Evolutionary conservation across 805 yeast species (phyloP).

Genomic region (Schwanniomyces vanrijiae): DNA sequence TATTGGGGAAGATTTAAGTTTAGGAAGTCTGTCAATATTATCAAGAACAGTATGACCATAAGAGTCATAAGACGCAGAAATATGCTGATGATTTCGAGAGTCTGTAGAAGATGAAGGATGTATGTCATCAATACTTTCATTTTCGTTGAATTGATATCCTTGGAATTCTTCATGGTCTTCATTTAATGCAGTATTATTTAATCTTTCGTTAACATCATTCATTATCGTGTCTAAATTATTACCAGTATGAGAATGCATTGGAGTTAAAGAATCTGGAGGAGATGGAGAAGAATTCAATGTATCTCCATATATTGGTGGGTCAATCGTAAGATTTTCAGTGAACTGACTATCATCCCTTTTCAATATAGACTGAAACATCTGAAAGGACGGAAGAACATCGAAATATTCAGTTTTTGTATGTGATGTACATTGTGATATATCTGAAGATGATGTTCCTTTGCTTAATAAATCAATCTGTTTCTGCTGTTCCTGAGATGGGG

Average conservation of each 20-base stretch:
- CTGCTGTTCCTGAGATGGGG: constrained; percentile 36
- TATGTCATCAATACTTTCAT: constrained; percentile 11
- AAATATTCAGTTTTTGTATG: constrained; percentile 39
- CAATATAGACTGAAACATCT: constrained; percentile 59
- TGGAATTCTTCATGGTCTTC: constrained; percentile 15
- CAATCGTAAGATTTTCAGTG: constrained; percentile 28
- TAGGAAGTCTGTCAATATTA: constrained; percentile 50
- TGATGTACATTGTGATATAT: constrained; percentile 23
- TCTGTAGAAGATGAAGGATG: not conserved
- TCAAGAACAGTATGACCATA: constrained; percentile 51
- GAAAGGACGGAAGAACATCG: constrained; percentile 68
- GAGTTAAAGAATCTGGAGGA: constrained; percentile 21
- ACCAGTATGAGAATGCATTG: constrained; percentile 6
- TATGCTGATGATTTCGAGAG: constrained; percentile 1
- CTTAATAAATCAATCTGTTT: constrained; percentile 29
- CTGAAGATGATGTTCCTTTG: constrained; percentile 9
- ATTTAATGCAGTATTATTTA: constrained; percentile 8
- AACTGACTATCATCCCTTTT: constrained; percentile 42
- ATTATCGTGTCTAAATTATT: constrained; percentile 7
- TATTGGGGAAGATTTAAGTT: constrained; percentile 39
- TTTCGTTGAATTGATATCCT: constrained; percentile 11
- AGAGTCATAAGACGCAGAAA: constrained; percentile 13
- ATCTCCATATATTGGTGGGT: constrained; percentile 41
- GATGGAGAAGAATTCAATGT: constrained; percentile 25
- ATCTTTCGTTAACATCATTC: constrained; percentile 7